Percentiles rank a stretch among this genome's conserved stretches.
Conservation (phyloP, 805 yeast genomes). For the Cyberlindnera nakhonratchasimensis region DNA sequence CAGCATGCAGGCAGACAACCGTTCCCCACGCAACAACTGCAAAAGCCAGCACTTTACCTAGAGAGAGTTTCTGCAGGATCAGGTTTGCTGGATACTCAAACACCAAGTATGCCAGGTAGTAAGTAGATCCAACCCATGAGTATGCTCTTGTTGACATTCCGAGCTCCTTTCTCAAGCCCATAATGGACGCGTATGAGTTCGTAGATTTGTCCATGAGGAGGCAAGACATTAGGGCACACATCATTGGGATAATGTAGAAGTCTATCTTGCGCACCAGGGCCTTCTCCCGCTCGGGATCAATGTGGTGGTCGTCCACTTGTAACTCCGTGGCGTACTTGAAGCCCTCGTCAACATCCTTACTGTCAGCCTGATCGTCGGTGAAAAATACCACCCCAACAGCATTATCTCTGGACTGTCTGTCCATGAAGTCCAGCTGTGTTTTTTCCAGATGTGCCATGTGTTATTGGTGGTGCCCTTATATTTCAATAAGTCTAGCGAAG, state of each 20-base stretch:
- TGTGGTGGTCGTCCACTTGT: neutral
- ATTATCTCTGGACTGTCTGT: neutral
- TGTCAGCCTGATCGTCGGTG: neutral
- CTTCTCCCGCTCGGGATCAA: constrained; percentile 4
- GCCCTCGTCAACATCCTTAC: constrained; percentile 2
- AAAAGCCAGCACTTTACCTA: constrained; percentile 45
- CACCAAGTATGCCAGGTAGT: constrained; percentile 58
- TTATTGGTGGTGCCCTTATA: too few species aligned
- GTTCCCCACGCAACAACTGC: constrained; percentile 59
- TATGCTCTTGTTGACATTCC: constrained; percentile 43
- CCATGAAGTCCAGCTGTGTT: neutral
- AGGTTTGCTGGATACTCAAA: constrained; percentile 49
- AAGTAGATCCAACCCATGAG: constrained; percentile 54
- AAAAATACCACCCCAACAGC: neutral
- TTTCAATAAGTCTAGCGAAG: too few species aligned
- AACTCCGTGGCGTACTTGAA: neutral
- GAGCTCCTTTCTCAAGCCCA: constrained; percentile 45
- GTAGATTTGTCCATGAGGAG: constrained; percentile 14
- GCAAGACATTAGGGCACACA: constrained; percentile 10
- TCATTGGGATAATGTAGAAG: constrained; percentile 7
- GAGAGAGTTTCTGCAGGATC: constrained; percentile 51
- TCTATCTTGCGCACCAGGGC: constrained; percentile 12
- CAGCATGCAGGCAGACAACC: constrained; percentile 48
- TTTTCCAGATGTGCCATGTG: too few species aligned
- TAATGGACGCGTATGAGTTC: constrained; percentile 41